Evolutionary conservation across 768 basidiomycete genomes (phyloP), one percentile per base, ranked within the genome.

Genomic region (Sporobolomyces roseus): DNA sequence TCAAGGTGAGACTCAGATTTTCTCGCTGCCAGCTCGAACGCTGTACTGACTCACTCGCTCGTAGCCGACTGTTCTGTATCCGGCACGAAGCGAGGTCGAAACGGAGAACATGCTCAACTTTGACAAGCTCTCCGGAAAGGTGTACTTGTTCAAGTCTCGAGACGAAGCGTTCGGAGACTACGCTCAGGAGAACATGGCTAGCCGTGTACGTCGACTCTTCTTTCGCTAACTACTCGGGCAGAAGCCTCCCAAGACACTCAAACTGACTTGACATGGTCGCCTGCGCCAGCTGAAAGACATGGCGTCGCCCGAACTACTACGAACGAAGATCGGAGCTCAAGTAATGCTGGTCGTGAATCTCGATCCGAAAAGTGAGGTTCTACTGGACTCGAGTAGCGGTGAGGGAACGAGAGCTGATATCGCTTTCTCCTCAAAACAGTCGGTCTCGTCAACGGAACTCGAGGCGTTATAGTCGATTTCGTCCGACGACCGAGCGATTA

Each of bases 291-390:
- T 50, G 25, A 29, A 50, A 29, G 49, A 25, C 27, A 10, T 4
- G 3, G 25, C 27, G 25, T 12, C 25, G 13, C 49, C 25, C 45
- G 21, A 46, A 21, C 45, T 49, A 2, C 70, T 81, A 33, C 38
- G 63, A 3, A 74, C 80, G 27, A 79, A 79, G 61, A 60, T 75
- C 23, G 75, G 77, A 51, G 77, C 79, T 25, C 80, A 81, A 54
- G 80, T 81, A 45, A 78, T 81, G 75, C 73, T 80, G 52, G 77
- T 81, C 66, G 79, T 79, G 68, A 81, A 80, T 61, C 60, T 79
- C 46, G 49, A 51, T 43, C 50, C 56, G 49, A 52, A 67, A 25
- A 23, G 66, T 68, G 45, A 30, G 17, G 38, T 17, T 41, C 38
- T 41, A 9, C 38, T 17, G 38, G 17, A 41, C n/a, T n/a, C n/a